A percentile compares a stretch with the other conserved stretches of the same genome.
These are phyloP conservation scores for Yamadazyma endophytica DNA, from an alignment of 805 yeast genomes.

Conservation along the genomic window DNA sequence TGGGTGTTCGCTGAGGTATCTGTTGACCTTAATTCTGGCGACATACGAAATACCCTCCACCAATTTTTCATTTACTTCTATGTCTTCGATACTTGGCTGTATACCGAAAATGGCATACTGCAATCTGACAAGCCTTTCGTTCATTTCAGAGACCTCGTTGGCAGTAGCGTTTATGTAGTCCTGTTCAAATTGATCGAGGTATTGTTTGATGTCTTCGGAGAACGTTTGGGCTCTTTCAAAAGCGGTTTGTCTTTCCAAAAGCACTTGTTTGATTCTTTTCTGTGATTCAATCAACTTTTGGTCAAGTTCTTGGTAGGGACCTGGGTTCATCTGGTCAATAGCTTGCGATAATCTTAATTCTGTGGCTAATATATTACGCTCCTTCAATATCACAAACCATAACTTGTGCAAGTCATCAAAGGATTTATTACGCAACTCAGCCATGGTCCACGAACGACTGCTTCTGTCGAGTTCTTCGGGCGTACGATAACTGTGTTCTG, in stretches of 20 bases:
- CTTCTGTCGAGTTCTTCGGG: slow-evolving; percentile 46
- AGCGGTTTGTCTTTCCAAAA: slow-evolving; percentile 79
- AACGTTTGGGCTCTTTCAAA: slow-evolving; percentile 55
- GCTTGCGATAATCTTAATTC: slow-evolving; percentile 59
- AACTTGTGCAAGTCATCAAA: slow-evolving; percentile 88
- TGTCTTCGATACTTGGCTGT: slow-evolving; percentile 56
- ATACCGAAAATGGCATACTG: slow-evolving; percentile 86
- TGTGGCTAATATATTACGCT: slow-evolving; percentile 73
- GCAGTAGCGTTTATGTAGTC: slow-evolving; percentile 53
- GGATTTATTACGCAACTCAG: slow-evolving; percentile 85
- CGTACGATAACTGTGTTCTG: slow-evolving; percentile 53
- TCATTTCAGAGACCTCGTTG: slow-evolving; percentile 52
- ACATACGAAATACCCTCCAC: slow-evolving; percentile 68
- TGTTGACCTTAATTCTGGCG: slow-evolving; percentile 61
- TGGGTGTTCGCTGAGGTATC: slow-evolving; percentile 22
- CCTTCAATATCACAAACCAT: slow-evolving; percentile 85
- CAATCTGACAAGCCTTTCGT: slow-evolving; percentile 70
- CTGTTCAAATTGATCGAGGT: slow-evolving; percentile 54
- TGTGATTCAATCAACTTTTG: slow-evolving; percentile 32
- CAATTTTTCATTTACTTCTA: slow-evolving; percentile 43
- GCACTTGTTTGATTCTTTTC: slow-evolving; percentile 72
- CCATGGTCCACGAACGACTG: slow-evolving; percentile 81
- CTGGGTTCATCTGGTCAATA: slow-evolving; percentile 19
- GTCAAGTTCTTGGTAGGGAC: slow-evolving; percentile 38
- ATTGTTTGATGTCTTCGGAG: slow-evolving; percentile 38